phyloP scores from a whole-genome alignment of 495 filamentous ascomycete genomes.

The Penicillium waksmanii region DNA sequence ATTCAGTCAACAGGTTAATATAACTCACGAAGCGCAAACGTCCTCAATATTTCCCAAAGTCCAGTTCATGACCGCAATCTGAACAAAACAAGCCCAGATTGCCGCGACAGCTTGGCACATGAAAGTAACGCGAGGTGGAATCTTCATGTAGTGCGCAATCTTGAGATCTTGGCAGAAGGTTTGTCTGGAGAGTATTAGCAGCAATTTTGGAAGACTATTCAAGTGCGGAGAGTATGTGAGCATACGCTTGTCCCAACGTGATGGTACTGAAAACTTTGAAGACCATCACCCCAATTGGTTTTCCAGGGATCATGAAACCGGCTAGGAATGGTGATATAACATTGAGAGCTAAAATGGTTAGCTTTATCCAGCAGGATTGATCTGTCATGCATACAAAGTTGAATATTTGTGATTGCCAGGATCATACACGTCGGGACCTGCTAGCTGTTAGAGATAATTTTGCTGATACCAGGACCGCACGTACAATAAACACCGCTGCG shows the following conservation, averaged over 20 bases:
- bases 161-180: conserved; percentile 25
- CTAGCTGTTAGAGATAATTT: neutral
- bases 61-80: conserved; percentile 61
- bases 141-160: conserved; percentile 68
- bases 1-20: conserved; percentile 20
- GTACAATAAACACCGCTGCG: conserved; percentile 27
- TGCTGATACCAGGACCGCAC: neutral
- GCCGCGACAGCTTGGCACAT: conserved; percentile 64
- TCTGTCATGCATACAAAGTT: conserved; percentile 24
- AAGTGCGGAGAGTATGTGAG: neutral
- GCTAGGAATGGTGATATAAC: conserved; percentile 65
- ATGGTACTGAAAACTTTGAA: conserved; percentile 72
- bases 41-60: conserved; percentile 58
- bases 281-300: conserved; percentile 64
- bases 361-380: neutral
- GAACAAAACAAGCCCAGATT: conserved; percentile 61
- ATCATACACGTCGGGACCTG: conserved; percentile 37
- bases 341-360: conserved; percentile 51
- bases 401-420: conserved; percentile 60
- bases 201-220: neutral
- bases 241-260: conserved; percentile 51
- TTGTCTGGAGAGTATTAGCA: conserved; percentile 14
- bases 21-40: conserved; percentile 58
- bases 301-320: conserved; percentile 65
- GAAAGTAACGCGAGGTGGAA: conserved; percentile 66